Evolutionary conservation across 139 green algal species (phyloP).

Genomic region (Chlorella sp.): DNA sequence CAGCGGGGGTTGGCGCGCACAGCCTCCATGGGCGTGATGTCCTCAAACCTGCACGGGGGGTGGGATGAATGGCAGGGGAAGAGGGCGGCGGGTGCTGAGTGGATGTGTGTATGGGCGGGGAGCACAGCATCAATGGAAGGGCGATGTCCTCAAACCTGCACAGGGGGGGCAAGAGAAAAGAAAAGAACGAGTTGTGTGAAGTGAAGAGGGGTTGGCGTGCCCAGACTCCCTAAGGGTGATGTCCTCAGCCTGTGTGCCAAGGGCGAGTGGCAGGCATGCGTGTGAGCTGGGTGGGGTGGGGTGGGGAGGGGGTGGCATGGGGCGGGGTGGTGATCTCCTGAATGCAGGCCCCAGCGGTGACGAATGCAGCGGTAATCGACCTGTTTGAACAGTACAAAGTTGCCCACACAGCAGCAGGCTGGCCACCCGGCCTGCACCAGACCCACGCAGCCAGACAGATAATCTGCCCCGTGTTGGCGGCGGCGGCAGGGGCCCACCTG

Average conservation of each 20-base stretch:
- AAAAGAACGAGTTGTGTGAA: not conserved
- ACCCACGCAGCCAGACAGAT: not conserved
- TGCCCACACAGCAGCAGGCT: not conserved
- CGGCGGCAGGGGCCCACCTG: conserved; percentile 42
- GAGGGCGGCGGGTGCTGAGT: not conserved
- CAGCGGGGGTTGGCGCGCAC: conserved; percentile 78
- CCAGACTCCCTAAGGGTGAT: not conserved
- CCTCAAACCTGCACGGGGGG: conserved; percentile 63
- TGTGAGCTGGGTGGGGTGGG: too few relatives aligned
- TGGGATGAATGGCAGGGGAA: not conserved
- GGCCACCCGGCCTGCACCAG: not conserved
- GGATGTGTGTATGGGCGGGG: too few relatives aligned
- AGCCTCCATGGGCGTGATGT: conserved; percentile 85
- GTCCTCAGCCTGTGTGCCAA: too few relatives aligned
- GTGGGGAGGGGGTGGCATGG: too few relatives aligned
- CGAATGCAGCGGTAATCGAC: too few relatives aligned
- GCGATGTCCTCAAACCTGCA: conserved; percentile 89
- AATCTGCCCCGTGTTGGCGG: too few relatives aligned
- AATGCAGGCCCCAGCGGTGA: too few relatives aligned
- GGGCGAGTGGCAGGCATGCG: too few relatives aligned
- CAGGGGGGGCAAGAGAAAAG: not conserved
- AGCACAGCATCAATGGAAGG: conserved; percentile 71
- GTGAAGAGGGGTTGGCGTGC: not conserved
- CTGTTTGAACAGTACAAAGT: too few relatives aligned
- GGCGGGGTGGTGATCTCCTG: too few relatives aligned